phyloP scores from a whole-genome alignment of 257 asterid genomes.

The Verbena officinalis region DNA sequence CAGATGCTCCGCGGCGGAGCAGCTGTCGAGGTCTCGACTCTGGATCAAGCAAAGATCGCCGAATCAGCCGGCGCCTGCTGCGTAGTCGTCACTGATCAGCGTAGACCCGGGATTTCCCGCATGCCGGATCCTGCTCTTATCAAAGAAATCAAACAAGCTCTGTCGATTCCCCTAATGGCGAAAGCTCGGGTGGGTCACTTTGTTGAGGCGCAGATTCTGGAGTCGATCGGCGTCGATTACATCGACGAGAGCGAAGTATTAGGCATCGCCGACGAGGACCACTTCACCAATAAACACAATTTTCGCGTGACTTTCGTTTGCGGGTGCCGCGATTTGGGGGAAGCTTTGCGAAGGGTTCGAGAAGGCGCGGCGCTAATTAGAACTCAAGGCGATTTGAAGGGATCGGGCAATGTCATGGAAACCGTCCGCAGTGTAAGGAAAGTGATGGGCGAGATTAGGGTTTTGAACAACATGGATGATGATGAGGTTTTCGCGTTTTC shows the following conservation, averaged over 20 bases:
- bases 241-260: constrained; percentile 73
- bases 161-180: constrained; percentile 72
- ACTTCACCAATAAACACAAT: constrained; percentile 80
- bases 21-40: constrained; percentile 57
- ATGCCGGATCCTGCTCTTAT: constrained; percentile 81
- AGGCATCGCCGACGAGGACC: constrained; percentile 66
- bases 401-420: constrained; percentile 52
- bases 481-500: constrained; percentile 83
- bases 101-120: constrained; percentile 58
- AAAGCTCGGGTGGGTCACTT: constrained; percentile 81
- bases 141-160: constrained; percentile 67
- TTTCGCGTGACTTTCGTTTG: constrained; percentile 65
- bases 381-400: constrained; percentile 65
- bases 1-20: constrained; percentile 92
- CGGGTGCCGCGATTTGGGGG: constrained; percentile 86
- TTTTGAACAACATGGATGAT: constrained; percentile 78
- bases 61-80: constrained; percentile 90
- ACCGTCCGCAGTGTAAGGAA: constrained; percentile 73
- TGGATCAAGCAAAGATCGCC: constrained; percentile 80
- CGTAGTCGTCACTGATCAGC: constrained; percentile 59
- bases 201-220: constrained; percentile 86
- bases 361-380: constrained; percentile 89
- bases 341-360: constrained; percentile 72
- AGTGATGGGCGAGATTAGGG: constrained; percentile 71
- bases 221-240: constrained; percentile 74